Base-by-base conservation (phyloP, 352 stramenopile species). In the Elongisporangium anandrum region DNA sequence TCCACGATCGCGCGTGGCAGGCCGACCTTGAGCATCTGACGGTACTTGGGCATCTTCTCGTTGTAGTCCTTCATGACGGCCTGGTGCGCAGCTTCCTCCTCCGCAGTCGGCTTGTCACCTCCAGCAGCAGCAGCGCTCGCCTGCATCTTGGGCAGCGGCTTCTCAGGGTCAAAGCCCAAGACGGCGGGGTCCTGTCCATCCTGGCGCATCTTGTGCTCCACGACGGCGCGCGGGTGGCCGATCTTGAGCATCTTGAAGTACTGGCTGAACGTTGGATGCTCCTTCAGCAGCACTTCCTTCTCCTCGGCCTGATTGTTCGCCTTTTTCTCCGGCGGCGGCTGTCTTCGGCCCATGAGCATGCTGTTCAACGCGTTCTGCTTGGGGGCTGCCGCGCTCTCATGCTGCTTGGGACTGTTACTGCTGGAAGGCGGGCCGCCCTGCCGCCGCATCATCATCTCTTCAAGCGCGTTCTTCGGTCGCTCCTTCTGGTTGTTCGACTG, bases 181-280 rank as follows among this genome's bases (percentile, higher is more conserved):
- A 92, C 59, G 13, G 68, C 20, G 1, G 81, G 80, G 41, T 95
- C 81, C 2, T 88, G 64, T 16, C 73, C 77, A 24, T 90, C 84
- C 21, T 68, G 74, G 53, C 80, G 72, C 84, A 95, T 93, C 38
- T 86, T 86, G 60, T 92, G 80, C 64, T 91, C 79, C 1, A 93
- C 83, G 7, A 90, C 77, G 39, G 83, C 69, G 26, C 63, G 23
- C 10, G 84, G 74, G 2, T 87, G 73, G 0, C 86, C 86, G 17
- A 95, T 83, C 63, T 84, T 88, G 15, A 94, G 65, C 78, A 95
- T 90, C 59, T 78, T 90, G 59, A 95, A 94, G 65, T 90, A 95
- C 54, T 88, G 77, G 51, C 63, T 53, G 56, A 85, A 93, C 57
- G 75, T 75, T 6, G 84, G 86, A 51, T 92, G 70, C 17, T 90